Conservation (phyloP, 1,139 yeast genomes). For the Arxiozyma slooffiae region DNA sequence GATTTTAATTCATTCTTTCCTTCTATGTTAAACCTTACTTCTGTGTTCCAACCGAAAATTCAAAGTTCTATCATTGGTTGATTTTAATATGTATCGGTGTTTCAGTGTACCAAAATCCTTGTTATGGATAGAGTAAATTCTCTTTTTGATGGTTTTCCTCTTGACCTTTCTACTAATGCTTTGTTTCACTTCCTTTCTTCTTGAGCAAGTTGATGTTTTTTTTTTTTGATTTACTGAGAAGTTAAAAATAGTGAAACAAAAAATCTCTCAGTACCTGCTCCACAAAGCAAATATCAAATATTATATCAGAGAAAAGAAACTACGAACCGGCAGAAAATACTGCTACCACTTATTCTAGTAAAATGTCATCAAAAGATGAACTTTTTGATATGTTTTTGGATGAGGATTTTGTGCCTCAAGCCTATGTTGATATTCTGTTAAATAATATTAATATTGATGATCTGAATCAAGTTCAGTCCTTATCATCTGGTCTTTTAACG, state of each 20-base stretch:
- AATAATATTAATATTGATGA: slow-evolving; percentile 25
- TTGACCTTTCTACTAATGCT: background rate
- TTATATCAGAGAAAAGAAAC: background rate
- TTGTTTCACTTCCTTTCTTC: background rate
- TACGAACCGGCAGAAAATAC: background rate
- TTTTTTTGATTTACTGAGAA: background rate
- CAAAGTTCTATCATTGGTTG: background rate
- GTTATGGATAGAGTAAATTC: too few relatives aligned
- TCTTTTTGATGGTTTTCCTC: background rate
- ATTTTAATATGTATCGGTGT: too few relatives aligned
- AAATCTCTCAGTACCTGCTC: background rate
- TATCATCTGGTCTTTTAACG: slow-evolving; percentile 38
- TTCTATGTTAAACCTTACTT: too few relatives aligned
- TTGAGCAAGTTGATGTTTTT: background rate
- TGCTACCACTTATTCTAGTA: background rate
- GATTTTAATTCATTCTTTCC: background rate
- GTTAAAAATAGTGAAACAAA: background rate
- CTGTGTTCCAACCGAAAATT: background rate
- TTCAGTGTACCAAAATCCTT: background rate
- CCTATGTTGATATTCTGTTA: slow-evolving; percentile 39
- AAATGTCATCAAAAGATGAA: slow-evolving; percentile 18
- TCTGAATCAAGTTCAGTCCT: slow-evolving; percentile 30
- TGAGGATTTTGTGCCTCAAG: slow-evolving; percentile 41
- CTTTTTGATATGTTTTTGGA: slow-evolving; percentile 41
- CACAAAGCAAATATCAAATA: background rate